phyloP scores from a whole-genome alignment of 2,329 filamentous ascomycete genomes.

The Penicillium fuscoglaucum region DNA sequence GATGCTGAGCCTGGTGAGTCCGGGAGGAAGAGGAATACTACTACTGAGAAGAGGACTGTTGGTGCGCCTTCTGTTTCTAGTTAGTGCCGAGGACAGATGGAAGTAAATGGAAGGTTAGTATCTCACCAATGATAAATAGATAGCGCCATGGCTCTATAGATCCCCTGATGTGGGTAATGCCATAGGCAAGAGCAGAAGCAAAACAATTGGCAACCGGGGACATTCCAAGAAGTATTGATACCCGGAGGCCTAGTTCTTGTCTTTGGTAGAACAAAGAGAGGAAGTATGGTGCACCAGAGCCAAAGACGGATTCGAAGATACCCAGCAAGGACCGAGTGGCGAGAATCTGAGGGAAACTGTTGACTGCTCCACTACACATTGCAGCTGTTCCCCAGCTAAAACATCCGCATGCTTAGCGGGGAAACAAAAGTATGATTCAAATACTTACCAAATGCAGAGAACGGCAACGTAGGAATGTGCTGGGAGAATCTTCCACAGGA shows the following conservation, averaged over 20 bases:
- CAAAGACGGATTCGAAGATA: slow-evolving; percentile 26
- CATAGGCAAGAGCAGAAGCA: slow-evolving; percentile 43
- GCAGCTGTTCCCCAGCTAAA: slow-evolving; percentile 28
- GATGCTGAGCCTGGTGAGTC: slow-evolving; percentile 47
- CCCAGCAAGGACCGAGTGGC: slow-evolving; percentile 25
- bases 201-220: slow-evolving; percentile 43
- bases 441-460: slow-evolving; percentile 25
- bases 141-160: slow-evolving; percentile 40
- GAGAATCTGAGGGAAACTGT: slow-evolving; percentile 23
- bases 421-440: not conserved
- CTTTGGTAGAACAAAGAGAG: slow-evolving; percentile 54
- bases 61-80: slow-evolving; percentile 41
- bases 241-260: slow-evolving; percentile 49
- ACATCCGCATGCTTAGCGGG: not conserved
- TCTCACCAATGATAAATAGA: slow-evolving; percentile 49
- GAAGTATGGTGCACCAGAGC: slow-evolving; percentile 31
- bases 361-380: slow-evolving; percentile 28
- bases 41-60: slow-evolving; percentile 43
- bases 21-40: slow-evolving; percentile 47
- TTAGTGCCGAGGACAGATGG: slow-evolving; percentile 9
- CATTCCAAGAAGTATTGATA: slow-evolving; percentile 49
- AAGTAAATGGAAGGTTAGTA: not conserved
- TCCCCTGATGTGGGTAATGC: slow-evolving; percentile 32
- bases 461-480: slow-evolving; percentile 25
- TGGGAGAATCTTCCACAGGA: slow-evolving; percentile 29